Base-by-base conservation (phyloP, 768 basidiomycete genomes). In the Chlorophyllum brunneum region DNA sequence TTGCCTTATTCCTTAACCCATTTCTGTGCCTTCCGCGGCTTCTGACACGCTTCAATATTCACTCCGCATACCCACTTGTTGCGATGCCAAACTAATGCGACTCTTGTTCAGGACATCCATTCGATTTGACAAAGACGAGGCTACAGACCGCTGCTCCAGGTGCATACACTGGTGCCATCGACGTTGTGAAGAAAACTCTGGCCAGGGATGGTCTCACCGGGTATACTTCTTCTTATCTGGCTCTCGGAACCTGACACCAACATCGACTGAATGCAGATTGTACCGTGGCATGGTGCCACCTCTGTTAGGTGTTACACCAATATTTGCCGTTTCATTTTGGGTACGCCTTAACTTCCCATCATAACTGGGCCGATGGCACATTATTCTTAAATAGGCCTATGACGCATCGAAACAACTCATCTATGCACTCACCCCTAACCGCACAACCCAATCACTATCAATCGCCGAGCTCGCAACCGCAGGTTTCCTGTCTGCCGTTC, bases 281-380 rank as follows among this genome's bases (percentile, higher is more conserved):
- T 95, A 94, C 63, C 88, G 92, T 56, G 93, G 92, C 30, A 92
- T 98, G 71, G 88, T 95, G 3, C 94, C 95, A 29, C 95, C 95
- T 38, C 69, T 98, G 53, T 73, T 97, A 26, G 93, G 95, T 24
- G 92, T 99, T 24, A 98, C 97, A 4, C 97, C 97, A 29, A 98
- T 98, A 63, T 99, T 99, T 62, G 97, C 97, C 3, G 74, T 98
- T 26, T 95, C 93, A 3, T 98, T 99, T 76, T 98, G 95, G 95
- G 95, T 94, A 67, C 53, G 79, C 59, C 50, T 13, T 15, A 16
- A 41, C 29, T 16, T 45, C 29, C 16, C 20, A 31, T 11, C 27
- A 26, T n/a, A 27, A 18, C n/a, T 18, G 8, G 23, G 27, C 42
- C 2, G 8, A 31, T 31, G 30, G 8, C 15, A 15, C 16, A 5